Evolutionary conservation across 257 asterid species (phyloP).

Genomic region (Petrea volubilis): DNA sequence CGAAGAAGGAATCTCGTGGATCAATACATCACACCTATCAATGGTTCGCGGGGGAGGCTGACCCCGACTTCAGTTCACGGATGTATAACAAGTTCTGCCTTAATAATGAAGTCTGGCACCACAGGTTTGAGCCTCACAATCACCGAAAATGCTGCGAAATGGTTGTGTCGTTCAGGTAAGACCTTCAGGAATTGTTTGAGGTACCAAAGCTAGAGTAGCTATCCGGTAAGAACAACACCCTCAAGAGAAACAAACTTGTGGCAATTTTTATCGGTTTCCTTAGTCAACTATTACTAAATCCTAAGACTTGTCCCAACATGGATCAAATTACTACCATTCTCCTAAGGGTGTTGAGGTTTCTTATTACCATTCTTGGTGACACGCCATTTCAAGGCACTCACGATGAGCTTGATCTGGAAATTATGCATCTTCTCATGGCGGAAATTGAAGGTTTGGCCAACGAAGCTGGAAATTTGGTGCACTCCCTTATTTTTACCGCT

Average conservation of each 20-base stretch:
- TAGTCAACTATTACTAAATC: neutral
- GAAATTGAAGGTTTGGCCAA: constrained; percentile 6
- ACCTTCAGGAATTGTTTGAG: neutral
- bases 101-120: too few species aligned
- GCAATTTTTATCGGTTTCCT: constrained; percentile 25
- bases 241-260: neutral
- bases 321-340: neutral
- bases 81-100: too few species aligned
- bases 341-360: neutral
- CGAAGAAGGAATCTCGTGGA: too few species aligned
- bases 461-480: constrained; percentile 14
- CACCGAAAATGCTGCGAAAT: too few species aligned
- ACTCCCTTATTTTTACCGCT: constrained; percentile 10
- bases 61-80: too few species aligned
- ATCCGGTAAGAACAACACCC: neutral
- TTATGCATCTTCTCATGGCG: neutral
- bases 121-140: too few species aligned
- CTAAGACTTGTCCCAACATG: neutral
- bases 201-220: constrained; percentile 10
- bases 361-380: neutral
- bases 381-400: neutral
- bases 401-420: neutral
- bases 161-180: neutral
- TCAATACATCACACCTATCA: too few species aligned
- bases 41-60: too few species aligned